These are phyloP conservation scores for Cyclocybe cylindracea DNA, from an alignment of 768 basidiomycete species.

Conservation along the genomic window DNA sequence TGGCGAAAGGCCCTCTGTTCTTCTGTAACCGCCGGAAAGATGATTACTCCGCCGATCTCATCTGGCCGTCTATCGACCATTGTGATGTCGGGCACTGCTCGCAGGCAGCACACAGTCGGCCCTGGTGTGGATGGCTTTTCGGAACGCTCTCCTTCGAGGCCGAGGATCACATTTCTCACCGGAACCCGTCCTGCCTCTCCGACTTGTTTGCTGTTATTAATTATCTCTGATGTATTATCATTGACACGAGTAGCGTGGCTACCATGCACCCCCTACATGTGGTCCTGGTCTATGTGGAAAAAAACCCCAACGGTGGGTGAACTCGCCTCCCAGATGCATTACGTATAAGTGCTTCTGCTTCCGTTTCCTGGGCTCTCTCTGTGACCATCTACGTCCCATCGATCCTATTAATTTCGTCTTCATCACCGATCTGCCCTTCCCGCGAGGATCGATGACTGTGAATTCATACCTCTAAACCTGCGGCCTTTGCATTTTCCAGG, in stretches of 20 bases:
- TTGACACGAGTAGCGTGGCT: constrained; percentile 29
- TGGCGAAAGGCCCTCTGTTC: no score
- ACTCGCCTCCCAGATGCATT: constrained; percentile 23
- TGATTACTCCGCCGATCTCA: constrained; percentile 13
- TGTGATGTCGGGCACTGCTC: no score
- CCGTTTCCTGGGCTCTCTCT: constrained; percentile 22
- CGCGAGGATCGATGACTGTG: constrained; percentile 30
- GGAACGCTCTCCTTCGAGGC: constrained; percentile 6
- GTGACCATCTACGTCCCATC: constrained; percentile 16
- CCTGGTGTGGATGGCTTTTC: constrained; percentile 1
- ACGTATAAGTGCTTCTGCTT: constrained; percentile 23
- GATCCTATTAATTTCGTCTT: constrained; percentile 20
- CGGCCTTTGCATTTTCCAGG: constrained; percentile 8
- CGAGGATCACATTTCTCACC: constrained; percentile 30
- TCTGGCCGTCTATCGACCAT: no score
- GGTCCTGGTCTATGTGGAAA: constrained; percentile 24
- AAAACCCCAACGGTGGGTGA: constrained; percentile 18
- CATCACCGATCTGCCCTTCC: constrained; percentile 33
- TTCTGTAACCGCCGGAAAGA: constrained; percentile 13
- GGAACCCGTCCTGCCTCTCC: constrained; percentile 8
- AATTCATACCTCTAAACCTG: constrained; percentile 11
- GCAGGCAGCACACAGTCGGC: neutral
- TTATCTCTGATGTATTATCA: constrained; percentile 20
- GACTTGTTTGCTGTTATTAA: constrained; percentile 11
- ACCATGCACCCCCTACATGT: constrained; percentile 21